Base-by-base conservation (phyloP, 805 yeast species). In the Pichia exigua region DNA sequence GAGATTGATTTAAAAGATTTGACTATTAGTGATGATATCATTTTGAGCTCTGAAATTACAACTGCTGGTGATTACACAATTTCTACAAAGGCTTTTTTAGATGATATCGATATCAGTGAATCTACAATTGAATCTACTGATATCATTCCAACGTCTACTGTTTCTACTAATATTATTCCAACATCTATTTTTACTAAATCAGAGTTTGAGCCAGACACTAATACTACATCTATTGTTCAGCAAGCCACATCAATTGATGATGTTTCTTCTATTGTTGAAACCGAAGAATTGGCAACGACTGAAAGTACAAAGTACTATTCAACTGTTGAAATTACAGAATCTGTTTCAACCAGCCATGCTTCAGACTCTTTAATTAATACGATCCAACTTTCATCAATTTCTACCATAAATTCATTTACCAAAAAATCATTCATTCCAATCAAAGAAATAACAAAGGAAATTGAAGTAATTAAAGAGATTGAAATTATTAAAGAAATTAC, bases 401-500 rank as follows among this genome's bases (percentile, higher is more conserved):
- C 50, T 13, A 18, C 46, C 17, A 41, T 43, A 12, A 43, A 41
- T n/a, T 42, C 43, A 5, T 18, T 38, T 12, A 26, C 51, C 41
- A 24, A 49, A 2, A 22, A 48, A 13, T 45, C 48, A 46, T 15
- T 44, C 20, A n/a, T 39, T 6, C 42, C 26, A 17, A 42, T 28
- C 12, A 45, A 40, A 21, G 48, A 51, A 17, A 28, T 47, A 8
- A 50, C 54, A 7, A 49, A 32, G n/a, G 59, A 56, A 45, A 18
- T 50, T n/a, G 20, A 35, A 35, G n/a, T 35, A 17, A 2, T 35
- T 6, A 35, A 35, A n/a, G 39, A 35, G 17, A 20, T 35, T 35
- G 39, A 35, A 35, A n/a, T 35, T 13, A 39, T 39, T n/a, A 54
- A 47, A 32, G 59, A 54, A 43, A n/a, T 53, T 13, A 54, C 53